A percentile compares a stretch with the other conserved stretches of the same genome.
phyloP scores from a whole-genome alignment of 2,329 filamentous ascomycete genomes.

The Simplicillium sp. region DNA sequence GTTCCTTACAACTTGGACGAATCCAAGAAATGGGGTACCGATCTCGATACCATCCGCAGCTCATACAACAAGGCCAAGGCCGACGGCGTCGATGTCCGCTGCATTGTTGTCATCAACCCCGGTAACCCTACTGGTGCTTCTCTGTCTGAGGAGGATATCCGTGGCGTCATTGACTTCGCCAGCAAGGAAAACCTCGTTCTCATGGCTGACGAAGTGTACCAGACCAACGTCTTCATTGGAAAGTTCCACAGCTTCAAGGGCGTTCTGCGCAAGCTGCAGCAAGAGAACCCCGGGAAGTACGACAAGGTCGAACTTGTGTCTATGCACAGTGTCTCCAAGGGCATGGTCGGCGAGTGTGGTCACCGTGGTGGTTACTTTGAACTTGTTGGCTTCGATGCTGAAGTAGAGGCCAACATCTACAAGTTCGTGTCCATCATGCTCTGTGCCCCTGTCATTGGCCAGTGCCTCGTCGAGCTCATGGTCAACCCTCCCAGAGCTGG shows the following conservation, averaged over 20 bases:
- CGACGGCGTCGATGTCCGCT: conserved; percentile 77
- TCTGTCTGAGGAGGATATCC: conserved; percentile 69
- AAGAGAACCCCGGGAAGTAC: conserved; percentile 64
- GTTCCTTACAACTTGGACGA: conserved; percentile 96
- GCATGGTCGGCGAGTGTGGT: conserved; percentile 97
- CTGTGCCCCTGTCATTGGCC: conserved; percentile 88
- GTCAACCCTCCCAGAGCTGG: conserved; percentile 85
- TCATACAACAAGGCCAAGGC: conserved; percentile 65
- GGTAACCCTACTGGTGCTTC: conserved; percentile 94
- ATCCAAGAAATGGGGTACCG: conserved; percentile 76
- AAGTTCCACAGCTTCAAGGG: conserved; percentile 95
- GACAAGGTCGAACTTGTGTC: conserved; percentile 83
- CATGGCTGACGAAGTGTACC: conserved; percentile 96
- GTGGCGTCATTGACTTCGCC: conserved; percentile 78
- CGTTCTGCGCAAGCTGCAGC: conserved; percentile 71
- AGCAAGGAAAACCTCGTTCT: conserved; percentile 78
- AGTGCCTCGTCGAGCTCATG: conserved; percentile 96
- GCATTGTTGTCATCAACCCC: conserved; percentile 95
- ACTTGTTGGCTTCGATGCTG: conserved; percentile 76
- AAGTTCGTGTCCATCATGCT: conserved; percentile 98
- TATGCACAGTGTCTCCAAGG: conserved; percentile 90
- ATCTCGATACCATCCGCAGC: conserved; percentile 65
- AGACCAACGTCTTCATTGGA: conserved; percentile 95
- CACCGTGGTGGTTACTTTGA: conserved; percentile 98
- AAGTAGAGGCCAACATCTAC: conserved; percentile 90